Evolutionary conservation across 768 basidiomycete genomes (phyloP), one percentile per base, ranked within the genome.

Genomic region (Amanita fuliginea): DNA sequence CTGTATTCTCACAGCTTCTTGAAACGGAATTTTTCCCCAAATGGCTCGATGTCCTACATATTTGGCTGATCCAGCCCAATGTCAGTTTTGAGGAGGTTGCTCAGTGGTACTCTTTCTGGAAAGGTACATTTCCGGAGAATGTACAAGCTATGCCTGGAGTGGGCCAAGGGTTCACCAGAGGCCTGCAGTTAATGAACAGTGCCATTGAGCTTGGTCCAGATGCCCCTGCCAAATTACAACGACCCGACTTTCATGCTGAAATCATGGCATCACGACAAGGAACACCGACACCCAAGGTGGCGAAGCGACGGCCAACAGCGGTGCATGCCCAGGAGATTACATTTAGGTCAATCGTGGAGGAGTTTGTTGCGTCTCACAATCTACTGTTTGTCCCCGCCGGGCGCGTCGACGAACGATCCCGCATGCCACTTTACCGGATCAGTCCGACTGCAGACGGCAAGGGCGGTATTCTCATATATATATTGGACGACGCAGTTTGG

Each of bases 21-120:
- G 89, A 95, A 62, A 75, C 77, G 4, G 91, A 92, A 58, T 95
- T 98, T 71, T 97, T 97, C 76, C 89, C 92, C 3, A 95, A 96
- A 62, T 99, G 94, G 93, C 73, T 98, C 52, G 86, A 92, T 43
- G 81, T 88, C 18, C 70, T 99, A 19, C 83, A 94, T 60, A 66
- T 90, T 40, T 98, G 96, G 96, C 82, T 99, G 35, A 73, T 85
- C n/a, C 87, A 91, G 55, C 89, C 91, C 1, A 77, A 70, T 41
- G 86, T 86, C 59, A 93, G 81, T 67, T 86, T 91, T 57, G 89
- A 86, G 56, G 91, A 98, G 64, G 91, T 99, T 8, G 86, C 86
- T 3, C 78, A 86, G 52, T 99, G 96, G 96, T 96, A 84, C 62
- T 75, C 74, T 1, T 87, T 81, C 63, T 98, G 95, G 95, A 95